phyloP scores from a whole-genome alignment of 179 eudicot genomes.

The Nepenthes alata region DNA sequence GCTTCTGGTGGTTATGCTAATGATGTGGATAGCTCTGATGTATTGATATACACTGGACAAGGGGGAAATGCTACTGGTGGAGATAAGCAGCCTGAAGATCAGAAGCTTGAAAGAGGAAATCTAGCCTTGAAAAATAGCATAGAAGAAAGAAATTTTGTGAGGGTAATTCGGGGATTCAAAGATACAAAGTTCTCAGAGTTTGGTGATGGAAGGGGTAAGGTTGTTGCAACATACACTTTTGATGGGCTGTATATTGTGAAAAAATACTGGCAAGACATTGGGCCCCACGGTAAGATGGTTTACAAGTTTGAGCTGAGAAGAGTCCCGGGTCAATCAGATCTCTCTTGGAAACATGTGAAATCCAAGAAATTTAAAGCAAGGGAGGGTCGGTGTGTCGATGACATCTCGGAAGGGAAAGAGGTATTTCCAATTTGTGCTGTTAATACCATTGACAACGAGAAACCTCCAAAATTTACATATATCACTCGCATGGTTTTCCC shows the following conservation, averaged over 20 bases:
- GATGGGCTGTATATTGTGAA: conserved; percentile 70
- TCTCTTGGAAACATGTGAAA: conserved; percentile 64
- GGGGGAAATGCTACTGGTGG: conserved; percentile 48
- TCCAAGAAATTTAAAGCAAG: conserved; percentile 36
- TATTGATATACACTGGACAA: conserved; percentile 62
- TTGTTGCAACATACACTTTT: conserved; percentile 43
- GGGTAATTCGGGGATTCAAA: conserved; percentile 68
- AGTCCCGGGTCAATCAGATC: conserved; percentile 57
- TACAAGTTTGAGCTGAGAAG: conserved; percentile 65
- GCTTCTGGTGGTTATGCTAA: conserved; percentile 67
- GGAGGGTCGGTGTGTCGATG: conserved; percentile 37
- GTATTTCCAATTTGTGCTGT: conserved; percentile 40
- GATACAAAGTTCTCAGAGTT: conserved; percentile 36
- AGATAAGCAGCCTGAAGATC: conserved; percentile 52
- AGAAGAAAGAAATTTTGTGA: conserved; percentile 32
- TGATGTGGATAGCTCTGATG: conserved; percentile 48
- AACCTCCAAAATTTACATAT: conserved; percentile 52
- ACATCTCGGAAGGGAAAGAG: conserved; percentile 56
- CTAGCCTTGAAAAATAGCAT: conserved; percentile 65
- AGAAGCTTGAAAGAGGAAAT: conserved; percentile 80
- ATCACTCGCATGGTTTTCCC: conserved; percentile 53
- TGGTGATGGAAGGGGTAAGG: conserved; percentile 29
- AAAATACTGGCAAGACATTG: conserved; percentile 32
- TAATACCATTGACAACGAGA: conserved; percentile 48
- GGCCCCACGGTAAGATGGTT: conserved; percentile 48